Percentiles rank a stretch among this genome's conserved stretches.
Evolutionary conservation across 257 asterid species (phyloP).

Genomic region (Phtheirospermum japonicum): DNA sequence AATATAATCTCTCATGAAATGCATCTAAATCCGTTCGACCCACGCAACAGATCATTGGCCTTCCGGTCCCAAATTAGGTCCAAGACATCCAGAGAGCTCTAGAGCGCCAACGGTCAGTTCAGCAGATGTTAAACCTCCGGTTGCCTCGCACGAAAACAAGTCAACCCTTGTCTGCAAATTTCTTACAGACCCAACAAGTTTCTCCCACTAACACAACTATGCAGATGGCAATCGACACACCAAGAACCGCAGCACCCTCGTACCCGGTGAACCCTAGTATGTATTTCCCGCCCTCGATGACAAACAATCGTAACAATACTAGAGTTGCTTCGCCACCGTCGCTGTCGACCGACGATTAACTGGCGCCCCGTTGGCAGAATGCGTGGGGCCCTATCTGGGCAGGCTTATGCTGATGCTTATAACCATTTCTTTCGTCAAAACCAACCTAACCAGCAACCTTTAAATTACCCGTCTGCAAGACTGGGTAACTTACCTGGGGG

Average conservation of each 20-base stretch:
- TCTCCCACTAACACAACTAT: neutral
- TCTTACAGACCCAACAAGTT: conserved; percentile 27
- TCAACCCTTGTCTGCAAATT: conserved; percentile 30
- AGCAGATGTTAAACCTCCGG: conserved; percentile 29
- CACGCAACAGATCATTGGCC: conserved; percentile 30
- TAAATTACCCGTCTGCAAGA: conserved; percentile 15
- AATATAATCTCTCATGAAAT: neutral
- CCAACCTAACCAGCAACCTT: conserved; percentile 31
- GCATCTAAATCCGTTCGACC: conserved; percentile 13
- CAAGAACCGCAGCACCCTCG: conserved; percentile 3
- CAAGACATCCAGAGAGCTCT: conserved; percentile 25
- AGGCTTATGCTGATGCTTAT: conserved; percentile 45
- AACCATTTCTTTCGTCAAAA: conserved; percentile 32
- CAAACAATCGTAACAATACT: conserved; percentile 20
- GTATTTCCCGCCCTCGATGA: conserved; percentile 7
- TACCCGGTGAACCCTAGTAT: conserved; percentile 24
- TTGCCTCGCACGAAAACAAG: conserved; percentile 30
- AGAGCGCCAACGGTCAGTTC: conserved; percentile 24
- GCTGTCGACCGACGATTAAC: conserved; percentile 27
- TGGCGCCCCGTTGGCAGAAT: conserved; percentile 50
- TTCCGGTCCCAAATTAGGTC: conserved; percentile 26
- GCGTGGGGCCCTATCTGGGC: conserved; percentile 61
- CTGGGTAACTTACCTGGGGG: conserved; percentile 25
- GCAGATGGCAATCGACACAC: neutral
- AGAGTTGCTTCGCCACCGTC: conserved; percentile 25